These are phyloP conservation scores for Phragmites australis DNA, from an alignment of 176 grass and related monocot genomes.

Conservation along the genomic window DNA sequence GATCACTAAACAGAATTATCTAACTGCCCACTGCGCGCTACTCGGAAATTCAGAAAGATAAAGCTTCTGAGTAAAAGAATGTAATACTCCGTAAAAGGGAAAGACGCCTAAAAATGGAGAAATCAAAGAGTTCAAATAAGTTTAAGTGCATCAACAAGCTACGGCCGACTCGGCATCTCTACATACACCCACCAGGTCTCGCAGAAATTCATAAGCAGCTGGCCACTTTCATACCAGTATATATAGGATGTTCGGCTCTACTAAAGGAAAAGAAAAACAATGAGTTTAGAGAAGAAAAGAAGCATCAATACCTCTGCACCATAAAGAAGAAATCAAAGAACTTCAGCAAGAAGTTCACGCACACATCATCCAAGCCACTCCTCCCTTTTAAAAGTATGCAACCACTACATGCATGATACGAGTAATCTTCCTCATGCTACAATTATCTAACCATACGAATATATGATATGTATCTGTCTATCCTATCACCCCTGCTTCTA, in stretches of 20 bases:
- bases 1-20: not conserved
- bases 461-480: not conserved
- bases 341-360: conserved; percentile 18
- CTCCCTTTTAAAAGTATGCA: conserved; percentile 14
- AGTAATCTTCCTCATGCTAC: no score
- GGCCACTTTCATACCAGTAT: not conserved
- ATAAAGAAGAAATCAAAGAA: conserved; percentile 24
- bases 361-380: conserved; percentile 20
- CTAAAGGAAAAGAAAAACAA: conserved; percentile 2
- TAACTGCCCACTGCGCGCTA: not conserved
- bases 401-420: no score
- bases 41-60: not conserved
- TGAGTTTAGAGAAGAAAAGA: not conserved
- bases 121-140: conserved; percentile 22
- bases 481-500: not conserved
- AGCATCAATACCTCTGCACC: conserved; percentile 34
- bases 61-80: not conserved
- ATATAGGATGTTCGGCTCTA: conserved; percentile 17
- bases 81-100: not conserved
- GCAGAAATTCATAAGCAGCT: not conserved
- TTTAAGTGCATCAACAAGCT: not conserved
- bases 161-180: conserved; percentile 21
- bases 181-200: conserved; percentile 14
- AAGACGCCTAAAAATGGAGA: conserved; percentile 18
- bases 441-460: conserved; percentile 10